These are phyloP conservation scores for Rhynchospora tenuis DNA, from an alignment of 176 grass and related monocot genomes.

Conservation along the genomic window DNA sequence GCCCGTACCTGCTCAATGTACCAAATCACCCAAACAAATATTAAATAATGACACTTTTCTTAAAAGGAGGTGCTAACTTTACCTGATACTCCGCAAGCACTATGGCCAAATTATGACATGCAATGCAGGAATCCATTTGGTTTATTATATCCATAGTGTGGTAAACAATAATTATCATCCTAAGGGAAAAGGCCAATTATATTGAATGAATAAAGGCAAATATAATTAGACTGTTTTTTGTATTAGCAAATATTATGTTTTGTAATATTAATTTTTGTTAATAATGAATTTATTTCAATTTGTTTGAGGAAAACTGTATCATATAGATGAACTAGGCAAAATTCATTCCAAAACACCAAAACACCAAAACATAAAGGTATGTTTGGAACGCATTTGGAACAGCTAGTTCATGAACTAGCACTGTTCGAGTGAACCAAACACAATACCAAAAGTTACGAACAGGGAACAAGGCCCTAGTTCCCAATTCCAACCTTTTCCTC, in stretches of 20 bases:
- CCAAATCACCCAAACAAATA: background rate
- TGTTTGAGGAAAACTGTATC: background rate
- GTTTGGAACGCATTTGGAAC: too few relatives aligned
- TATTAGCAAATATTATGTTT: background rate
- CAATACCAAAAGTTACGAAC: too few relatives aligned
- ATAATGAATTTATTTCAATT: background rate
- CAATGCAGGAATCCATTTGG: background rate
- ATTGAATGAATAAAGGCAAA: background rate
- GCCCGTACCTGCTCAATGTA: constrained; percentile 47
- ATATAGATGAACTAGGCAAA: background rate
- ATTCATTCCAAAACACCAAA: background rate
- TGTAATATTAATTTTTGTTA: background rate
- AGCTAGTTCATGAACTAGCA: too few relatives aligned
- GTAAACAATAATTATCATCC: background rate
- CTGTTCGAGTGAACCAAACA: too few relatives aligned
- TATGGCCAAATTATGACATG: background rate
- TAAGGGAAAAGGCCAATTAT: background rate
- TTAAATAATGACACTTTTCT: background rate
- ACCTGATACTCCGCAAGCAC: background rate
- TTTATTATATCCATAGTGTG: background rate
- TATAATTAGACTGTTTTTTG: background rate
- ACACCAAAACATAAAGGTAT: too few relatives aligned
- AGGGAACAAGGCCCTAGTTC: too few relatives aligned
- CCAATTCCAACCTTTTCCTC: too few relatives aligned
- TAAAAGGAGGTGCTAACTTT: background rate